Conservation (phyloP, 495 filamentous ascomycete genomes). For the Tuber magnatum region DNA sequence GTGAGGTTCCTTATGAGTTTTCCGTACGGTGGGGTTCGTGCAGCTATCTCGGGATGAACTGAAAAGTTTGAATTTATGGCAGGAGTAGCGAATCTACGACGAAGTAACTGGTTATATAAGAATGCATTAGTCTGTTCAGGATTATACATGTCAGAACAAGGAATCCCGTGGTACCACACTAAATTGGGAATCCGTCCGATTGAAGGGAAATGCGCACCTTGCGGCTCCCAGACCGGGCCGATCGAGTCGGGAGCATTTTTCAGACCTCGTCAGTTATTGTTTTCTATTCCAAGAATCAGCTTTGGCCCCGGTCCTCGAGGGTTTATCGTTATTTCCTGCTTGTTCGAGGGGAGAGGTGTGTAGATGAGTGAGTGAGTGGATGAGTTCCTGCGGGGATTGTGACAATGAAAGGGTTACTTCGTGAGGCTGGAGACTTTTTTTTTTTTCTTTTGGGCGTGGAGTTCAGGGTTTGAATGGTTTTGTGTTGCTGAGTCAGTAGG, state of each 20-base stretch:
- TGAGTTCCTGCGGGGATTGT: neutral
- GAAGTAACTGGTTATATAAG: slow-evolving; percentile 8
- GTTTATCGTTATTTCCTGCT: neutral
- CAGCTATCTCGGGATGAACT: slow-evolving; percentile 42
- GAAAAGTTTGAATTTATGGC: slow-evolving; percentile 30
- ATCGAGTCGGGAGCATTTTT: slow-evolving; percentile 2
- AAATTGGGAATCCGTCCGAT: neutral
- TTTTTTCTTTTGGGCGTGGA: neutral
- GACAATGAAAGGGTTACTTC: neutral
- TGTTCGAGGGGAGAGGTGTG: neutral
- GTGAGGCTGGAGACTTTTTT: neutral
- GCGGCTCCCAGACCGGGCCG: slow-evolving; percentile 21
- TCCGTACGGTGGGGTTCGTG: slow-evolving; percentile 57
- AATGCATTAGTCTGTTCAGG: neutral
- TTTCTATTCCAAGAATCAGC: neutral
- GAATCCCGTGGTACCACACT: neutral
- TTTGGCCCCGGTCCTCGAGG: neutral
- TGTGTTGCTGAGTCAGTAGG: neutral
- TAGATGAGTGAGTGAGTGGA: neutral
- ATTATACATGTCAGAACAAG: neutral
- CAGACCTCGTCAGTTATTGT: neutral
- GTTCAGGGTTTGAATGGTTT: neutral
- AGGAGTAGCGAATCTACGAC: slow-evolving; percentile 42
- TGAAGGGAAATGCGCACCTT: slow-evolving; percentile 8
- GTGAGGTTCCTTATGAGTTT: slow-evolving; percentile 54